Base-by-base conservation (phyloP, 148 eudicot species). In the Selenicereus undatus region DNA sequence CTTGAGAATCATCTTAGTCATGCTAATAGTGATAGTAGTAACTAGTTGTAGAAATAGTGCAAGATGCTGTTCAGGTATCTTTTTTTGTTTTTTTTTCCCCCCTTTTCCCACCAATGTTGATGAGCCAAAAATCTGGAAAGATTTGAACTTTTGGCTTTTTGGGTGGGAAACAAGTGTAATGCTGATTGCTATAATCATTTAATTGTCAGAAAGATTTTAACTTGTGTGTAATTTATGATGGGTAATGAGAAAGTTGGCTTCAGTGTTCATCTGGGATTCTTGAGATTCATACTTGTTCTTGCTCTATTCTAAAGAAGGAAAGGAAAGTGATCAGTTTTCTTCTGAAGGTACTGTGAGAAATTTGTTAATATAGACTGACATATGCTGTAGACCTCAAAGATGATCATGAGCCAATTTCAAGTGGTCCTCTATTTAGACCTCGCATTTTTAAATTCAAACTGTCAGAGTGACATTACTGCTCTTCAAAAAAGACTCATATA, bases 1-100 rank as follows among this genome's bases (percentile, higher is more conserved):
- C 58, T 6, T 76, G 74, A 51, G 70, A 71, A 82, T 76, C 66
- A 81, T 74, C 10, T 32, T 78, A 18, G 56, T 60, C 74, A 75
- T 79, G 82, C 79, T 79, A 58, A 64, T 74, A 82, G 81, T 78
- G 81, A 74, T 78, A 78, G 75, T 48, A 79, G 82, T 52, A 79
- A 83, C 54, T 79, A 74, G 51, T 58, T 21, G 27, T 66, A 48
- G 71, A 14, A 51, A 24, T 78, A 29, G 62, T 79, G 60, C 24
- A 12, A 36, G 51, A 20, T 56, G 54, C 21, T 70, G 24, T 11
- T 68, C 51, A 52, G 68, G 8, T n/a, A 32, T 50, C 0, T 52
- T 54, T 52, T 52, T 10, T 29, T 52, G 27, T 29, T 17, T 8
- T 48, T 48, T 11, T 22, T 73, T 5, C 21, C 20, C 45, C 32